These are phyloP conservation scores for Astrothelium subdiscretum DNA, from an alignment of 495 filamentous ascomycete genomes.

Conservation along the genomic window DNA sequence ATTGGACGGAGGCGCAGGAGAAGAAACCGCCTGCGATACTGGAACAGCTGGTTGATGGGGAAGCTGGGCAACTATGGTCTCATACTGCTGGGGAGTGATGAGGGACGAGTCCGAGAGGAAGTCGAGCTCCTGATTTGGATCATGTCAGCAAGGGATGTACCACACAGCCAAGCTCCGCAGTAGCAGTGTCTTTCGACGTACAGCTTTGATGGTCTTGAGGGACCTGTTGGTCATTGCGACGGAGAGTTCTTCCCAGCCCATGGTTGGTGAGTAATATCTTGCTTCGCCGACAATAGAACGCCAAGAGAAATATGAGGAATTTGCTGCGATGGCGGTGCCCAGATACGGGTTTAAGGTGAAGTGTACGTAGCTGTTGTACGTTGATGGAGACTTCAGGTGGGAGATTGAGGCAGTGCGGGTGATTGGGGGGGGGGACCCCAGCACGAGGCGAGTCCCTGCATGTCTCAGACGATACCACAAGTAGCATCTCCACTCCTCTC, in stretches of 20 bases:
- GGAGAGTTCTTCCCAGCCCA: constrained; percentile 16
- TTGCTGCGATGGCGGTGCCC: neutral
- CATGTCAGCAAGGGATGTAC: neutral
- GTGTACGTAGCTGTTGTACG: too few species aligned
- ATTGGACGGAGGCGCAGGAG: constrained; percentile 28
- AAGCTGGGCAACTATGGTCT: constrained; percentile 59
- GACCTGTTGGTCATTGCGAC: constrained; percentile 60
- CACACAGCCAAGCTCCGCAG: neutral
- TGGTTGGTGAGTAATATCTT: neutral
- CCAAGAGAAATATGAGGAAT: neutral
- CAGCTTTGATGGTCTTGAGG: constrained; percentile 73
- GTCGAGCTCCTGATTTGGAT: constrained; percentile 65
- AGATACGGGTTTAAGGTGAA: neutral
- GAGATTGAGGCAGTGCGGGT: neutral
- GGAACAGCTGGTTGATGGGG: constrained; percentile 43
- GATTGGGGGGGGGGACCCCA: neutral
- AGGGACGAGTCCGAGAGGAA: constrained; percentile 68
- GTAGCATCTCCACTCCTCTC: too few species aligned
- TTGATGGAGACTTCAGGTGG: neutral
- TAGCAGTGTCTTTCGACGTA: too few species aligned
- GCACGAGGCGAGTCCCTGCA: neutral
- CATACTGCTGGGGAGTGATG: constrained; percentile 58
- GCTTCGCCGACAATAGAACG: neutral
- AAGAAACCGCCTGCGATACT: constrained; percentile 39
- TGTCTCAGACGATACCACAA: neutral